Percentiles rank a stretch among this genome's conserved stretches.
Evolutionary conservation across 768 basidiomycete genomes (phyloP).

Genomic region (Amanita molliuscula): DNA sequence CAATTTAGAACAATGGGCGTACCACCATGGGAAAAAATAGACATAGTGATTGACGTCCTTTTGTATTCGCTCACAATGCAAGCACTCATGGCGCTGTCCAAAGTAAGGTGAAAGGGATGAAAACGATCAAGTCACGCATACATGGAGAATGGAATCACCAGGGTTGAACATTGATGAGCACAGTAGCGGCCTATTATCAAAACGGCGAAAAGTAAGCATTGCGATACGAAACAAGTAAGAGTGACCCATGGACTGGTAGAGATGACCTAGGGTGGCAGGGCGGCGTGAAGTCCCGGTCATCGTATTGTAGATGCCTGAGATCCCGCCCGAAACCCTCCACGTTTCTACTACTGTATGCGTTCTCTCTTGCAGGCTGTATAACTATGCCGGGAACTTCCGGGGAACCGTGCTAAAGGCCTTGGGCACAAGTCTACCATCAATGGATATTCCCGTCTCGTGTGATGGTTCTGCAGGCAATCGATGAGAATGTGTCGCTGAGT

Average conservation of each 20-base stretch:
- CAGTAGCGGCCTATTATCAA: constrained; percentile 46
- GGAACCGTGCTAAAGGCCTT: constrained; percentile 69
- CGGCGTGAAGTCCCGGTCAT: too few relatives aligned
- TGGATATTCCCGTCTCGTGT: constrained; percentile 36
- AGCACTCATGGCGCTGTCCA: neutral
- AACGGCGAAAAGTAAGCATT: neutral
- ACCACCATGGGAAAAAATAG: neutral
- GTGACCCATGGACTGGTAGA: too few relatives aligned
- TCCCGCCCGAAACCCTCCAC: constrained; percentile 74
- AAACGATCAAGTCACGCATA: constrained; percentile 45
- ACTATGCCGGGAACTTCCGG: constrained; percentile 64
- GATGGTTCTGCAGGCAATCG: constrained; percentile 38
- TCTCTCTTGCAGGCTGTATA: constrained; percentile 57
- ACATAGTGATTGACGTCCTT: neutral
- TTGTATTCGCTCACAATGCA: constrained; percentile 9
- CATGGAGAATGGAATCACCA: constrained; percentile 78
- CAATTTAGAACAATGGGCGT: neutral
- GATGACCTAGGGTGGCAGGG: constrained; percentile 6
- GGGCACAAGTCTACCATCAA: constrained; percentile 50
- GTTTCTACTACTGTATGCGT: constrained; percentile 60
- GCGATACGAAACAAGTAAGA: neutral
- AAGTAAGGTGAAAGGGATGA: neutral
- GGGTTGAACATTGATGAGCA: constrained; percentile 47
- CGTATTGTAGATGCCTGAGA: constrained; percentile 87
- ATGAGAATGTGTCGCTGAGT: constrained; percentile 80